Percentiles rank a stretch among this genome's conserved stretches.
Evolutionary conservation across 805 yeast genomes (phyloP).

Genomic region (Hanseniaspora guilliermondii): DNA sequence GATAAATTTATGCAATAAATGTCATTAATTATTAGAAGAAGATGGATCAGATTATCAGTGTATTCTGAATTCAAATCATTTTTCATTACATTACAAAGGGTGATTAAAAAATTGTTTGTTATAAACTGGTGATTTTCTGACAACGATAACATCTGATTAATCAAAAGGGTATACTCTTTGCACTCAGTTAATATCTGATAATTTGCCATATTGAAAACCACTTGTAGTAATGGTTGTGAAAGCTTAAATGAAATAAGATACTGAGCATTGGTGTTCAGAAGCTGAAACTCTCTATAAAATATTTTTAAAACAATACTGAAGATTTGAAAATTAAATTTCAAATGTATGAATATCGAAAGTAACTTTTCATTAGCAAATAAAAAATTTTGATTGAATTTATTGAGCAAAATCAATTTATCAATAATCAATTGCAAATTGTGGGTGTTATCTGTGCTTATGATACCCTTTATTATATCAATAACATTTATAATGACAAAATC

Average conservation of each 20-base stretch:
- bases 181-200: not conserved
- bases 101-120: conserved; percentile 3
- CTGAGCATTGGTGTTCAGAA: not conserved
- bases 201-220: not conserved
- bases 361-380: conserved; percentile 11
- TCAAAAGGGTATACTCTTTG: not conserved
- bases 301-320: conserved; percentile 3
- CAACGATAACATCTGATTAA: not conserved
- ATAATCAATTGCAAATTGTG: not conserved
- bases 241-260: not conserved
- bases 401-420: conserved; percentile 3
- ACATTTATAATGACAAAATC: conserved; percentile 11
- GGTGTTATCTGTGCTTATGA: not conserved
- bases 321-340: conserved; percentile 2
- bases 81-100: conserved; percentile 6
- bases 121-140: not conserved
- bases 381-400: conserved; percentile 4
- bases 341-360: not conserved
- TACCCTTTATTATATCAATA: not conserved
- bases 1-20: not conserved
- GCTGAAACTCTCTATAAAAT: conserved; percentile 7
- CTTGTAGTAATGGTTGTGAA: not conserved
- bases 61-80: not conserved
- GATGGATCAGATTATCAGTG: not conserved
- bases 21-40: conserved; percentile 7